Conservation (phyloP, 495 filamentous ascomycete species). For the Podospora sp. region DNA sequence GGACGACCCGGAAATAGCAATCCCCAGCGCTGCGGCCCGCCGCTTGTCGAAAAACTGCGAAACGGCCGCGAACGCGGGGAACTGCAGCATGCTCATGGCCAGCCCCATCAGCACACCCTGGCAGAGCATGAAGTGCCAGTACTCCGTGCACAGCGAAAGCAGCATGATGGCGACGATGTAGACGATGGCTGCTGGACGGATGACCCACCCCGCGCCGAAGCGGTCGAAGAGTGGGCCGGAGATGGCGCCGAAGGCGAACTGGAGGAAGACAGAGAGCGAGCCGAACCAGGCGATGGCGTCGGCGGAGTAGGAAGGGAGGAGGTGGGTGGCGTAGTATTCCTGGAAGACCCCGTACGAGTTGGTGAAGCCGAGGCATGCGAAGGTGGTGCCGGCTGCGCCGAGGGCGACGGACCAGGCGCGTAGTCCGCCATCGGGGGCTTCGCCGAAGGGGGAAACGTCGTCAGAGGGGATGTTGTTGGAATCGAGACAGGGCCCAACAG, state of each 20-base stretch:
- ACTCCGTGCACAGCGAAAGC: constrained; percentile 57
- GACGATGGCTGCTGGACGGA: constrained; percentile 41
- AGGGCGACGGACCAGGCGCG: constrained; percentile 33
- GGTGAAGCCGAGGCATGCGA: constrained; percentile 61
- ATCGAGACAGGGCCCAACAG: background rate
- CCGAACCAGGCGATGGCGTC: constrained; percentile 66
- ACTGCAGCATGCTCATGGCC: constrained; percentile 51
- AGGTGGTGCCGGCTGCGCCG: constrained; percentile 37
- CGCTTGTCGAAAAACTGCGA: constrained; percentile 59
- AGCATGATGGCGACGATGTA: constrained; percentile 56
- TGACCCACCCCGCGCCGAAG: constrained; percentile 45
- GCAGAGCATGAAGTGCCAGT: constrained; percentile 65
- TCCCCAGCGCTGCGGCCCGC: constrained; percentile 56
- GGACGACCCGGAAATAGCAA: constrained; percentile 58
- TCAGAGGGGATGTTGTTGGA: background rate
- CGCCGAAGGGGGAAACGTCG: background rate
- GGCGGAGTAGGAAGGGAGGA: constrained; percentile 48
- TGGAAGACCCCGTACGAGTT: constrained; percentile 66
- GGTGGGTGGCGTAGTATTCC: constrained; percentile 58
- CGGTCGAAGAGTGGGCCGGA: constrained; percentile 57
- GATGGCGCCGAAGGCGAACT: constrained; percentile 50
- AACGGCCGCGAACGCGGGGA: constrained; percentile 56
- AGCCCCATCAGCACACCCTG: constrained; percentile 61
- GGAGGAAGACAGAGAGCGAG: constrained; percentile 51
- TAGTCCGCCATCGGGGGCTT: constrained; percentile 31